These are phyloP conservation scores for Begonia loranthoides DNA, from an alignment of 306 rosid genomes.

Conservation along the genomic window DNA sequence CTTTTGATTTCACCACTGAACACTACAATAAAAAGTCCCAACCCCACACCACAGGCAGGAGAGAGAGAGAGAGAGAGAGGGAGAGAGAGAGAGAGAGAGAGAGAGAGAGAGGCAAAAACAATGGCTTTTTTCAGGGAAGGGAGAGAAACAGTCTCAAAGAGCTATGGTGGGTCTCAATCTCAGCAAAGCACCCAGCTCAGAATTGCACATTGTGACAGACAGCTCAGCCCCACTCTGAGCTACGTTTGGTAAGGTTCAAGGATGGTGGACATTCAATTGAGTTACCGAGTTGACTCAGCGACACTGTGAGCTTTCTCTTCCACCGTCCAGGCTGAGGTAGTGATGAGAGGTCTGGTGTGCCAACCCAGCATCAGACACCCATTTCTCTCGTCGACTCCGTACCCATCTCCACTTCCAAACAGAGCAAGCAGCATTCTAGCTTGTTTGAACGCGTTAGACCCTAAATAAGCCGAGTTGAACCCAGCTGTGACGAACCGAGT, in stretches of 20 bases:
- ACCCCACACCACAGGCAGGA: slow-evolving; percentile 12
- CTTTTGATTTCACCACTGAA: slow-evolving; percentile 1
- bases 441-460: slow-evolving; percentile 88
- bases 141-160: slow-evolving; percentile 4
- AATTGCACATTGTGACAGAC: slow-evolving; percentile 23
- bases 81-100: slow-evolving; percentile 12
- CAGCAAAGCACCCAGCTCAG: background rate
- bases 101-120: background rate
- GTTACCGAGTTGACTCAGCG: slow-evolving; percentile 36
- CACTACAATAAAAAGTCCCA: slow-evolving; percentile 53
- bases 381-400: slow-evolving; percentile 63
- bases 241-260: slow-evolving; percentile 7
- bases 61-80: slow-evolving; percentile 4
- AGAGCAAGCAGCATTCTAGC: slow-evolving; percentile 69
- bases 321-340: slow-evolving; percentile 84
- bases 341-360: slow-evolving; percentile 83
- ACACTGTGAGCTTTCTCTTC: slow-evolving; percentile 11
- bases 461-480: slow-evolving; percentile 54
- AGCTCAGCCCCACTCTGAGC: slow-evolving; percentile 35
- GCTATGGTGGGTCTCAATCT: slow-evolving; percentile 39
- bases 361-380: slow-evolving; percentile 77
- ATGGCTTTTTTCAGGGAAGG: no score
- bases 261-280: background rate
- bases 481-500: slow-evolving; percentile 46
- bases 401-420: slow-evolving; percentile 78